Conservation (phyloP, 768 basidiomycete species). For the Termitomyces sp. region DNA sequence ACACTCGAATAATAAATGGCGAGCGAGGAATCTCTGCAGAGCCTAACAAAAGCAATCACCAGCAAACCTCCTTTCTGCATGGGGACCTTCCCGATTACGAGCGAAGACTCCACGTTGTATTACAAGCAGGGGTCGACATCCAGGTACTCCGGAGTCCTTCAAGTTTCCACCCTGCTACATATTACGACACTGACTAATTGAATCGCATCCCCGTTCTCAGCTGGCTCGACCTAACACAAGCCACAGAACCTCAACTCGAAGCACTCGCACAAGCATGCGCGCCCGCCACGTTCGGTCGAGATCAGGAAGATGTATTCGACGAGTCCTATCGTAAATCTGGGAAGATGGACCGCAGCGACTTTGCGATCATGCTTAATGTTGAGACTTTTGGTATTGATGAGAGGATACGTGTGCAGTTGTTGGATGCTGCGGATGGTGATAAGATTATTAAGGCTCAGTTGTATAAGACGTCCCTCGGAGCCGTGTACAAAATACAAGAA, state of each 20-base stretch:
- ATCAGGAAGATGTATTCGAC: slow-evolving; percentile 38
- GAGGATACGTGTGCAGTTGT: slow-evolving; percentile 6
- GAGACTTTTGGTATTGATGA: neutral
- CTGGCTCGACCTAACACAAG: slow-evolving; percentile 9
- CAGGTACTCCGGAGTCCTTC: neutral
- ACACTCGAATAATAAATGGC: no score
- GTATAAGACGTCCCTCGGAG: slow-evolving; percentile 25
- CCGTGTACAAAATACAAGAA: neutral
- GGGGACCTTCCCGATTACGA: neutral
- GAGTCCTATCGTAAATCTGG: slow-evolving; percentile 45
- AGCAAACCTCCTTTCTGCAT: slow-evolving; percentile 13
- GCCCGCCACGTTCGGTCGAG: slow-evolving; percentile 39
- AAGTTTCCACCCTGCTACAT: no score
- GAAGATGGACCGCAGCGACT: slow-evolving; percentile 37
- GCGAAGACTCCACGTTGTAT: neutral
- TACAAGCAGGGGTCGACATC: slow-evolving; percentile 3
- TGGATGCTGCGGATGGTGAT: slow-evolving; percentile 17
- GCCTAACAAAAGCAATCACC: neutral
- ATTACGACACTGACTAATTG: no score
- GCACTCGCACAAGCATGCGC: slow-evolving; percentile 27
- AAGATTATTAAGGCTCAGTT: slow-evolving; percentile 25
- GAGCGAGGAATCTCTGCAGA: neutral
- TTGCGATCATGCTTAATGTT: slow-evolving; percentile 31
- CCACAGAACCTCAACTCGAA: slow-evolving; percentile 2
- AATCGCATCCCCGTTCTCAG: no score